These are phyloP conservation scores for Saprolegnia parasitica DNA, from an alignment of 352 stramenopile genomes.

Conservation along the genomic window DNA sequence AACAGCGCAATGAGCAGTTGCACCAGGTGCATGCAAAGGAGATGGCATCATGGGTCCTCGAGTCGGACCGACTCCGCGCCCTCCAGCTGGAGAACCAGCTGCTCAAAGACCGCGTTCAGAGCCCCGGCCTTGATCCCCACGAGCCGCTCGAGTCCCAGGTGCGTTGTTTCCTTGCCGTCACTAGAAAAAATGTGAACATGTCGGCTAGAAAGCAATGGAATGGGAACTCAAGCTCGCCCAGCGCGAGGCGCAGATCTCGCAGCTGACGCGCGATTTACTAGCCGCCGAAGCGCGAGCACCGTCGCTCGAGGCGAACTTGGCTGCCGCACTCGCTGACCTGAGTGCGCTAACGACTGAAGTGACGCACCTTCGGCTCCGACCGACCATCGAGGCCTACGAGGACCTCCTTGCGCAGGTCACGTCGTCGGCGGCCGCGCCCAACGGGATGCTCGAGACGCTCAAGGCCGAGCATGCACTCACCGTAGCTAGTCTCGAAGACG, in stretches of 20 bases:
- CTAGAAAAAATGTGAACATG: not conserved
- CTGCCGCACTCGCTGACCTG: not conserved
- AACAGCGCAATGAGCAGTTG: conserved; percentile 59
- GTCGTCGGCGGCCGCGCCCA: not conserved
- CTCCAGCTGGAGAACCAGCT: conserved; percentile 78
- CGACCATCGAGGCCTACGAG: not conserved
- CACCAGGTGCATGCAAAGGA: conserved; percentile 70
- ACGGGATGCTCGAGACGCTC: not conserved
- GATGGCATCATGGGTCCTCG: conserved; percentile 85
- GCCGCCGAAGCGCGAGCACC: not conserved
- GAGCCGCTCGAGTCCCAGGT: conserved; percentile 7
- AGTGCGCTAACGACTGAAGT: not conserved
- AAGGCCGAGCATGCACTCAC: not conserved
- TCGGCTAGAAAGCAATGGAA: not conserved
- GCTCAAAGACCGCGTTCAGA: conserved; percentile 81
- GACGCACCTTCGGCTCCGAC: not conserved
- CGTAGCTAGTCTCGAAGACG: conserved; percentile 54
- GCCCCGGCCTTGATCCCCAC: not conserved
- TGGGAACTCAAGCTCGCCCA: conserved; percentile 62
- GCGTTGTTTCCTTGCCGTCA: not conserved
- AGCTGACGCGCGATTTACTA: not conserved
- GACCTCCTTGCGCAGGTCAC: not conserved
- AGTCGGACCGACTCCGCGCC: conserved; percentile 65
- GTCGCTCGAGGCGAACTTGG: not conserved
- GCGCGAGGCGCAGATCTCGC: conserved; percentile 35